Evolutionary conservation across 371 early-diverging fungal genomes (phyloP).

Genomic region (Catenaria anguillulae): DNA sequence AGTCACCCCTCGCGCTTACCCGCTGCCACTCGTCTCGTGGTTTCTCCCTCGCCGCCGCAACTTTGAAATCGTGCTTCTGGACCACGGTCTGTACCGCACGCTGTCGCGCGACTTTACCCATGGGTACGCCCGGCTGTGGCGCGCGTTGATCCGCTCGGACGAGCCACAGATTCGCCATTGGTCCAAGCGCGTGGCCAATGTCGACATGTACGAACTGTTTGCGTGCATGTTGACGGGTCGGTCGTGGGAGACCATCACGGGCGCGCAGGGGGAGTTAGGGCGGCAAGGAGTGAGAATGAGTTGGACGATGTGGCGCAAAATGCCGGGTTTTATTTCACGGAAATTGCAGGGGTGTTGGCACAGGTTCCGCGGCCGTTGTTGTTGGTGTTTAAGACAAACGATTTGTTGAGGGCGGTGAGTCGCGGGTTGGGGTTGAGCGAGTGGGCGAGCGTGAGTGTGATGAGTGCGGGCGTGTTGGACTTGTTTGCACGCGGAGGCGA

Average conservation of each 20-base stretch:
- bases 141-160: slow-evolving; percentile 58
- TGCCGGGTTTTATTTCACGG: slow-evolving; percentile 34
- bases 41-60: not conserved
- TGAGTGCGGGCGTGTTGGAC: not conserved
- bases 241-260: slow-evolving; percentile 52
- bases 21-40: slow-evolving; percentile 1
- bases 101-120: slow-evolving; percentile 57
- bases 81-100: slow-evolving; percentile 85
- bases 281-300: slow-evolving; percentile 25
- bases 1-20: slow-evolving; percentile 5
- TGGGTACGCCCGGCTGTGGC: slow-evolving; percentile 79
- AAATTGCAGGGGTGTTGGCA: slow-evolving; percentile 61
- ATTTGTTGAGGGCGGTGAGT: slow-evolving; percentile 47
- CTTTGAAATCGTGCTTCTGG: slow-evolving; percentile 51
- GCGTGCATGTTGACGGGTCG: slow-evolving; percentile 68
- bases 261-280: slow-evolving; percentile 15
- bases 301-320: slow-evolving; percentile 20
- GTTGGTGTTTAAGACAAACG: slow-evolving; percentile 76
- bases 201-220: slow-evolving; percentile 65
- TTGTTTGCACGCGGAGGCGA: not conserved
- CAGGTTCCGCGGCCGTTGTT: slow-evolving; percentile 63
- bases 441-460: not conserved
- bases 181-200: slow-evolving; percentile 42
- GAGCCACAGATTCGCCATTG: slow-evolving; percentile 44
- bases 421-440: not conserved